Evolutionary conservation across 2,329 filamentous ascomycete genomes (phyloP).

Genomic region (Ascocoryne sarcoides): DNA sequence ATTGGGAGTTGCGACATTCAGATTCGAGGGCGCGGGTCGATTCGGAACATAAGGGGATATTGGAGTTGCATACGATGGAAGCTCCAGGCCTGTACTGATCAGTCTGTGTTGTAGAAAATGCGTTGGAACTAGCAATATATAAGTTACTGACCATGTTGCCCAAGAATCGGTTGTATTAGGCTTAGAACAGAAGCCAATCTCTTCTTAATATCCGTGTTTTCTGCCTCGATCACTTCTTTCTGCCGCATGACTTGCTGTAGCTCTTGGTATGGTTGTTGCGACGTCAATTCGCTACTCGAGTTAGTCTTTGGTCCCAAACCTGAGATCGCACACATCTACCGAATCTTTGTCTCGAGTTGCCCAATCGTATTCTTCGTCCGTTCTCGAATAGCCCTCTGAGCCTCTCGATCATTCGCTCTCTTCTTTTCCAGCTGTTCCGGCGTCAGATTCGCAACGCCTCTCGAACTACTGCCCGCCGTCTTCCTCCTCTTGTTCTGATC

Average conservation of each 20-base stretch:
- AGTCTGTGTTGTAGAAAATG: not conserved
- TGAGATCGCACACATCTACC: constrained; percentile 26
- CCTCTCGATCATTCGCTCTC: constrained; percentile 84
- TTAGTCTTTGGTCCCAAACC: not conserved
- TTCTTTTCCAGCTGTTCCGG: constrained; percentile 85
- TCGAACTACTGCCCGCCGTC: constrained; percentile 50
- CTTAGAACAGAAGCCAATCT: constrained; percentile 56
- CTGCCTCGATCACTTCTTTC: constrained; percentile 68
- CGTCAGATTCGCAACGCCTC: constrained; percentile 75
- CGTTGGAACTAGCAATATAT: not conserved
- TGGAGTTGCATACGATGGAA: constrained; percentile 13
- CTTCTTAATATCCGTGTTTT: constrained; percentile 70
- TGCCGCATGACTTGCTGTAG: constrained; percentile 66
- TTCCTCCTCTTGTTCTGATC: constrained; percentile 29
- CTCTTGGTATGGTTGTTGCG: constrained; percentile 75
- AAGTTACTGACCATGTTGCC: constrained; percentile 22
- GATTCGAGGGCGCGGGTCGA: constrained; percentile 24
- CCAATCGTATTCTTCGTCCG: constrained; percentile 85
- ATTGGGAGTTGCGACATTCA: constrained; percentile 33
- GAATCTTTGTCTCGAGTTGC: constrained; percentile 63
- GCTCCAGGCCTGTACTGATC: constrained; percentile 13
- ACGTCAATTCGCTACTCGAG: constrained; percentile 47
- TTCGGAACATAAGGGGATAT: constrained; percentile 20
- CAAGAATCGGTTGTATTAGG: constrained; percentile 52
- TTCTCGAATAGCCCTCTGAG: constrained; percentile 79